Evolutionary conservation across 331 rosid species (phyloP), one percentile per base, ranked within the genome.

Genomic region (Arachis monticola): DNA sequence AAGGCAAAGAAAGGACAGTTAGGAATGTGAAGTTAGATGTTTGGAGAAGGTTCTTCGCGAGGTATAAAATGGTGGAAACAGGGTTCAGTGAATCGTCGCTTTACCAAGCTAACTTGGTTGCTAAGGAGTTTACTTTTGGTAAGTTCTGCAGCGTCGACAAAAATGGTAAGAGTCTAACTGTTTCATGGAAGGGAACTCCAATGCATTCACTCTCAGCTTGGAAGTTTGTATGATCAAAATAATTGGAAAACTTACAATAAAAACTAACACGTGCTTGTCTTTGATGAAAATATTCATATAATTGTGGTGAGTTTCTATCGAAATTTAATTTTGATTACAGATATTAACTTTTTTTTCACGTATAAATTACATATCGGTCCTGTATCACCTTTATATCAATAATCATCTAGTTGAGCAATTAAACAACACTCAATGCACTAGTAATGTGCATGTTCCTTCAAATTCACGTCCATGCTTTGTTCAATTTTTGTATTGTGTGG

Each of bases 131-230:
- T 61, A 45, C 73, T 10, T 12, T 9, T 60, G 89, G 83, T 45
- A 75, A 81, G 11, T 79, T 69, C 72, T 86, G 92, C 73, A 86
- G 83, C 45, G 6, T 90, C 1, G 85, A 86, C 6, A 81, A 61
- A 57, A 82, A 83, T 82, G 89, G 79, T 0, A 82, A 80, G 67
- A 63, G 86, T 73, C 72, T 90, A 0, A 1, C 56, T 1, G 68
- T 87, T 67, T 93, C 97, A 60, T 90, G 98, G 98, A 90, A 86
- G 67, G 97, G 94, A 60, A 86, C 92, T 2, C 91, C 93, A 32
- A 13, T 93, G 66, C 72, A 81, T 75, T 87, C 97, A 17, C 14
- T 90, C 77, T 93, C 97, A 8, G 90, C 89, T 82, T 93, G 97
- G 97, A 82, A 77, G 79, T 90, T 93, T 73, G 80, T 53, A 4